Evolutionary conservation across 352 stramenopile species (phyloP), one percentile per base, ranked within the genome.

Genomic region (Albugo laibachii): DNA sequence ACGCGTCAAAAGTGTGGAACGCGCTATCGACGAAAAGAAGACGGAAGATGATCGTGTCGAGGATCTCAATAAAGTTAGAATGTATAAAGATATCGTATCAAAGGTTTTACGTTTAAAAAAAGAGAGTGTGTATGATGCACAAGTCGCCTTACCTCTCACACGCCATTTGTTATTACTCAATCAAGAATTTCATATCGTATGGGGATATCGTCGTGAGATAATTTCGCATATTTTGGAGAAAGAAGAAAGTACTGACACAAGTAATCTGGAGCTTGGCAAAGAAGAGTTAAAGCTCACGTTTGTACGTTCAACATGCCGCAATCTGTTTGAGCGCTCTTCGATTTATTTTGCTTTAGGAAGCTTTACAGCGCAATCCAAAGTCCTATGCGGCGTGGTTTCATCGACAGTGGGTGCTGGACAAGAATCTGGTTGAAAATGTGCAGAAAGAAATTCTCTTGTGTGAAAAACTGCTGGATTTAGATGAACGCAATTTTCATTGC

Each of bases 401-500:
- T 49, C 79, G 83, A 16, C 68, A 92, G 51, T 94, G 83, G 74
- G 59, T 88, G 37, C 59, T 92, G 20, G 70, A 85, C 16, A 31
- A 8, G 8, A 66, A 69, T 13, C 67, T 65, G n/a, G 54, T 88
- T 14, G 68, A 54, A 8, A 68, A 85, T 35, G 48, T 85, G 21
- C 49, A 71, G 34, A 83, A 82, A 50, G 77, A 89, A 49, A 81
- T 89, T 18, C 61, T 49, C 40, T 59, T 91, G 35, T 86, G 70
- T 57, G 62, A 82, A 52, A 79, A 78, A 48, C 58, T 83, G 10
- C 94, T 36, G 50, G 63, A 41, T 3, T 35, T 74, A 47, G 95
- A 99, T 63, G 92, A 98, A 50, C 76, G 95, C 31, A 99, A 99
- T 56, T 99, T 99, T 59, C 95, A 99, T 61, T 98, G 95, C 62